Evolutionary conservation across 148 eudicot species (phyloP).

Genomic region (Fagopyrum tataricum): DNA sequence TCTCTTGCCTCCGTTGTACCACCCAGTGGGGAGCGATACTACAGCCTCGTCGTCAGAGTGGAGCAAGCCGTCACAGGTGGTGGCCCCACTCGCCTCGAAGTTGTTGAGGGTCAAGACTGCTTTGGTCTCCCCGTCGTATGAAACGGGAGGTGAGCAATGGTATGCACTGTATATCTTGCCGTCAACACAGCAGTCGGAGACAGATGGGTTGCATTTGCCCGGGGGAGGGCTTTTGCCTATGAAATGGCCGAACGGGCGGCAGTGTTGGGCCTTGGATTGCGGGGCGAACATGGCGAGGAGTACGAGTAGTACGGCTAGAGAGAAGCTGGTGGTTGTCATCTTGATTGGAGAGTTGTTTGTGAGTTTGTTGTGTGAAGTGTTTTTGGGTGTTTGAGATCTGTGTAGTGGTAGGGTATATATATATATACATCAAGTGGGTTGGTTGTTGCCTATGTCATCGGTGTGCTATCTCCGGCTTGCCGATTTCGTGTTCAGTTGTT

Average conservation of each 20-base stretch:
- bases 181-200: slow-evolving; percentile 22
- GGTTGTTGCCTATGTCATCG: neutral
- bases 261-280: slow-evolving; percentile 4
- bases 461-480: neutral
- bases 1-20: slow-evolving; percentile 27
- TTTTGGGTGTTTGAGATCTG: neutral
- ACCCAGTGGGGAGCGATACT: slow-evolving; percentile 44
- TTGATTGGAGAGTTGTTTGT: neutral
- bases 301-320: neutral
- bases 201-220: slow-evolving; percentile 21
- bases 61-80: slow-evolving; percentile 20
- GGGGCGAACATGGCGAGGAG: neutral
- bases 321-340: neutral
- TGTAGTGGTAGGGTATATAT: neutral
- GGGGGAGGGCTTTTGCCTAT: slow-evolving; percentile 15
- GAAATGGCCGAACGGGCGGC: slow-evolving; percentile 13
- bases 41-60: slow-evolving; percentile 22
- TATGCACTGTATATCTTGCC: slow-evolving; percentile 25
- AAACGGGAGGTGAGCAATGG: slow-evolving; percentile 22
- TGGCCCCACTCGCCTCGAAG: slow-evolving; percentile 22
- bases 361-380: neutral
- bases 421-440: neutral
- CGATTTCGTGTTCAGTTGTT: slow-evolving; percentile 3
- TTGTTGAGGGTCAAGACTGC: slow-evolving; percentile 22
- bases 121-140: neutral